Conservation (phyloP, 2,329 filamentous ascomycete genomes). For the Pseudogymnoascus sp. region DNA sequence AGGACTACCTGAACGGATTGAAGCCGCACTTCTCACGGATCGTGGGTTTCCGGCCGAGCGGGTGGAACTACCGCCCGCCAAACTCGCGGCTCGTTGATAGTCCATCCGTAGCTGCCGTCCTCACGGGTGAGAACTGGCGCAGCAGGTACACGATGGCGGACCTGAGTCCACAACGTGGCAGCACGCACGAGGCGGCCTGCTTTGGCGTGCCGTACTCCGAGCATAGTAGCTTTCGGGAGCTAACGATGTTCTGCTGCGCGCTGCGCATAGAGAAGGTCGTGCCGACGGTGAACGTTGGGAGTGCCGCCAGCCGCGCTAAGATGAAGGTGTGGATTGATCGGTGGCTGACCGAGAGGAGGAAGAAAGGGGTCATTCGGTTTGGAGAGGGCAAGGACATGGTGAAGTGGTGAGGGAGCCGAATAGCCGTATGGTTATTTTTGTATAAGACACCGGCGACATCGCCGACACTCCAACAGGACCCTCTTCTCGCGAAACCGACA, state of each 20-base stretch:
- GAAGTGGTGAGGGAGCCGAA: slow-evolving; percentile 19
- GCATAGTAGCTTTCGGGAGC: slow-evolving; percentile 88
- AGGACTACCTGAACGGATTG: slow-evolving; percentile 77
- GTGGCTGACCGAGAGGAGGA: slow-evolving; percentile 52
- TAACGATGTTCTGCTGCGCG: slow-evolving; percentile 87
- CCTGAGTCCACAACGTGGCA: slow-evolving; percentile 74
- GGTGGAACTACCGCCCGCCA: slow-evolving; percentile 84
- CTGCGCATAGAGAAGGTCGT: slow-evolving; percentile 83
- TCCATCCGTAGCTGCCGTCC: slow-evolving; percentile 55
- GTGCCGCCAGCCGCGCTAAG: slow-evolving; percentile 46
- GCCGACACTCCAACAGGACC: not conserved
- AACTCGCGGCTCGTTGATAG: slow-evolving; percentile 54
- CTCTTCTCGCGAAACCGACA: not conserved
- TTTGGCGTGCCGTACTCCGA: slow-evolving; percentile 95
- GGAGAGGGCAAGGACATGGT: slow-evolving; percentile 24
- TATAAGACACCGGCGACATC: not conserved
- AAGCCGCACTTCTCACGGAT: slow-evolving; percentile 77
- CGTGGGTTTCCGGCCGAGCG: slow-evolving; percentile 85
- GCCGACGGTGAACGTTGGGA: slow-evolving; percentile 80
- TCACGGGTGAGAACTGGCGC: slow-evolving; percentile 61
- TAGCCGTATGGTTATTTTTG: not conserved
- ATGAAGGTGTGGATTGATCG: slow-evolving; percentile 61
- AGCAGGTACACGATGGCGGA: slow-evolving; percentile 65
- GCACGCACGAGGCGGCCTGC: slow-evolving; percentile 73
- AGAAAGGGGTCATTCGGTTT: slow-evolving; percentile 43